Base-by-base conservation (phyloP, 1,284 basidiomycete genomes). In the Puccinia horiana region DNA sequence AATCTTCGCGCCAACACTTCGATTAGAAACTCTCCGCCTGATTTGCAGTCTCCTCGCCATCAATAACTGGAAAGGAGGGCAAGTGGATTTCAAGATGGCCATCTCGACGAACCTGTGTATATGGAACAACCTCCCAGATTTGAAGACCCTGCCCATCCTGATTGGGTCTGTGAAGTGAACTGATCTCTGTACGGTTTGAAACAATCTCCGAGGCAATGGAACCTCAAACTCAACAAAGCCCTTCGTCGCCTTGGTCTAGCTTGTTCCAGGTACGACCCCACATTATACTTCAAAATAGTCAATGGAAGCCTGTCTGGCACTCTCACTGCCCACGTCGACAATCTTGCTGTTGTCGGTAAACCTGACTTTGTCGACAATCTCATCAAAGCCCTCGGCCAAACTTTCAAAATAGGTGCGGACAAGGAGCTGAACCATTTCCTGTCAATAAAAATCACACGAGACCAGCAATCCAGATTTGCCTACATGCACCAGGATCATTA, bases 11-110 rank as follows among this genome's bases (percentile, higher is more conserved):
- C 69, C 69, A 16, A 72, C 69, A 6, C 40, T 47, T 14, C 32
- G 69, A 9, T 37, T 72, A 3, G 69, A 73, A n/a, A n/a, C n/a
- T n/a, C n/a, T n/a, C 1, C 47, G 76, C 0, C 26, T 67, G 12
- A 42, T 83, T 11, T 63, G 81, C n/a, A 35, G 79, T 26, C 65
- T 83, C 1, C 47, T 79, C 5, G 76, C 67, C 18, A 32, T 20
- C 16, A 56, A 69, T 6, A 44, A 40, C 2, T 81, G 49, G 75
- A 69, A 44, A 49, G 76, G 78, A 23, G 11, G 67, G 8, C 82
- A 83, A 49, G 44, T 83, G 63, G 72, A 37, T 29, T 78, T 67
- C 63, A 81, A 3, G 65, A 83, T 72, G 82, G 77, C 26, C 42
- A 12, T 35, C 14, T 26, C 18, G 12, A 54, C 37, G 16, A 40